Evolutionary conservation across 352 stramenopile genomes (phyloP), one percentile per base, ranked within the genome.

Genomic region (Phytopythium oedochilum): DNA sequence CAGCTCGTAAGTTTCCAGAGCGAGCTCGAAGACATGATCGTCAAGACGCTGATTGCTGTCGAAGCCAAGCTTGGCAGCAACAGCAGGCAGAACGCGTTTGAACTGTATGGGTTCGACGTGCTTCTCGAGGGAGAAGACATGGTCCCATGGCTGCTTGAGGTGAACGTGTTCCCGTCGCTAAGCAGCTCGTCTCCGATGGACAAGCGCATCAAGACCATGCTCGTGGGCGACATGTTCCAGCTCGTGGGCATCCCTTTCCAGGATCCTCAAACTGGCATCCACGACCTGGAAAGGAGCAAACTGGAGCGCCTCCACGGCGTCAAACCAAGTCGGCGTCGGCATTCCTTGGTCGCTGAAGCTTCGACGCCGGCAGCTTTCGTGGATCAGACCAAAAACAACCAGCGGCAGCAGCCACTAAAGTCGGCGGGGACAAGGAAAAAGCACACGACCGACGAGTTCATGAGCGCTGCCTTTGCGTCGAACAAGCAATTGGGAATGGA

Each of bases 51-150:
- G 5, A 75, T 97, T 20, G 86, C 87, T 11, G 87, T 94, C 7
- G 89, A 97, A 56, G 61, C 57, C 17, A 88, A 96, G 40, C 63
- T 96, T 52, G 2, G 63, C 2, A 20, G 22, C 42, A 44, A 10
- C 20, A 47, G 47, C 34, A 59, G 55, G 9, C 62, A 58, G 47
- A 74, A 74, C 18, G 88, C 80, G 31, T 97, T 94, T 59, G 88
- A 97, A 49, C 63, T 97, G 9, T 97, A 95, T 45, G 87, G 89
- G 0, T 96, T 96, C 61, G 88, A 96, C 50, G 70, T 97, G 2
- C 59, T 97, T 1, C 59, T 97, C 12, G 85, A 97, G 55, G 70
- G 75, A 5, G 69, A 79, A 5, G 59, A 70, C 6, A 75, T 96
- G 59, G 74, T 74, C 40, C 87, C 89, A 7, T 92, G 85, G 71